Evolutionary conservation across 2,329 filamentous ascomycete species (phyloP), one percentile per base, ranked within the genome.

Genomic region (Trichoderma gracile): DNA sequence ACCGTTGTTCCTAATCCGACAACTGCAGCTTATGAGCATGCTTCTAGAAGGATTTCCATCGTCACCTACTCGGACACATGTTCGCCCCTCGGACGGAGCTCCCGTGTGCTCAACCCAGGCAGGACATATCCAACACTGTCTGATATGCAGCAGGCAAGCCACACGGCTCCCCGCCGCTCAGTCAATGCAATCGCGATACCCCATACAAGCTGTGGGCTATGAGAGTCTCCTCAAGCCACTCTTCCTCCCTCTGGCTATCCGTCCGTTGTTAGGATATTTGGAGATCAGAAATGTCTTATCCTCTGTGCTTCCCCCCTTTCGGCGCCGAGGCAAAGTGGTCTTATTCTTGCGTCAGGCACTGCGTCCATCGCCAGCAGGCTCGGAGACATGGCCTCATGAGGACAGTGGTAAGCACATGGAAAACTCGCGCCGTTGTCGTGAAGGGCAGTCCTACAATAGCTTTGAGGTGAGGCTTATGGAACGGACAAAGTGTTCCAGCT

Each of bases 391-490:
- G 10, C 27, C 38, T 50, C 15, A 47, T 55, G 5, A 63, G 25
- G 40, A 63, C 14, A 2, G 27, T 15, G 23, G 23, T 45, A 27
- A 50, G 38, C 25, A 60, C 46, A 60, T 30, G 30, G 42, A 23
- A 40, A 3, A 45, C 38, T 23, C 9, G 4, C 19, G 27, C 47
- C 55, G 30, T 21, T 21, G 17, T 38, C 40, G 12, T 25, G 17
- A 27, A 8, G 54, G 42, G 47, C 42, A 60, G 55, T 60, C 55
- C 33, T 53, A 64, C 63, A 15, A 59, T 64, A 47, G 63, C 55
- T 59, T 53, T 21, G 46, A 30, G 15, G 19, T 33, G 12, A 19
- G 43, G 45, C 27, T 7, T 40, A 40, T 45, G 23, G n/a, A 40
- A 40, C 10, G n/a, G 42, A 17, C n/a, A 40, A 40, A 52, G 25